Conservation (phyloP, 108 stramenopile species). For the Asterionellopsis glacialis region DNA sequence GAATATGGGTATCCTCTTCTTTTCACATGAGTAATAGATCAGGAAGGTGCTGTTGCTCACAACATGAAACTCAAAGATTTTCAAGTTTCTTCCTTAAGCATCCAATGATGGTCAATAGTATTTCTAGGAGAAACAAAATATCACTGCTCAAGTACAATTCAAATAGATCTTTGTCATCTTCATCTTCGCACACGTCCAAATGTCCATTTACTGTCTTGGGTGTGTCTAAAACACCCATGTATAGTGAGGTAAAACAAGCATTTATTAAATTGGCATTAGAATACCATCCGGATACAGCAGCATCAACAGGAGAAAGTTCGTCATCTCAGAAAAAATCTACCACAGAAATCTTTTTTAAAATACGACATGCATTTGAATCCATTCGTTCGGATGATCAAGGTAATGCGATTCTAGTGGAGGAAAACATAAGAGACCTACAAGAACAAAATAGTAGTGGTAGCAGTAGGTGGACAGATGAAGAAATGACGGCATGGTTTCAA, state of each 20-base stretch:
- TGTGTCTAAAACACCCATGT: conserved; percentile 11
- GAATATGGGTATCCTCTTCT: too few species aligned
- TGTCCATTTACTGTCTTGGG: conserved; percentile 33
- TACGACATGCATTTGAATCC: conserved; percentile 45
- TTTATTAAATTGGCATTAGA: conserved; percentile 38
- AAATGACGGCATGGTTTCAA: conserved; percentile 29
- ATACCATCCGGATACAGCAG: conserved; percentile 39
- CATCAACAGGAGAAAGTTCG: not conserved
- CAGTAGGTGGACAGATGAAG: conserved; percentile 15
- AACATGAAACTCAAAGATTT: too few species aligned
- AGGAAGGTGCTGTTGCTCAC: too few species aligned
- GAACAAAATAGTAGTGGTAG: conserved; percentile 2
- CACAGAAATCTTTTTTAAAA: conserved; percentile 16
- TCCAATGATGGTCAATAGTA: too few species aligned
- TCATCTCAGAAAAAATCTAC: not conserved
- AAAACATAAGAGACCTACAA: conserved; percentile 5
- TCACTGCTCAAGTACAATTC: too few species aligned
- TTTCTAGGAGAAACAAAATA: too few species aligned
- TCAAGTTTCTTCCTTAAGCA: too few species aligned
- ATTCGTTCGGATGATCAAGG: conserved; percentile 7
- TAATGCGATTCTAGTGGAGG: not conserved
- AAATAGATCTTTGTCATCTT: too few species aligned
- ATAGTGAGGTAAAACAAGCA: conserved; percentile 21
- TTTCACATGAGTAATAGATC: too few species aligned
- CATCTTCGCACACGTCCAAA: not conserved